These are phyloP conservation scores for Xerocomus spinulosus DNA, from an alignment of 768 basidiomycete species.

Conservation along the genomic window DNA sequence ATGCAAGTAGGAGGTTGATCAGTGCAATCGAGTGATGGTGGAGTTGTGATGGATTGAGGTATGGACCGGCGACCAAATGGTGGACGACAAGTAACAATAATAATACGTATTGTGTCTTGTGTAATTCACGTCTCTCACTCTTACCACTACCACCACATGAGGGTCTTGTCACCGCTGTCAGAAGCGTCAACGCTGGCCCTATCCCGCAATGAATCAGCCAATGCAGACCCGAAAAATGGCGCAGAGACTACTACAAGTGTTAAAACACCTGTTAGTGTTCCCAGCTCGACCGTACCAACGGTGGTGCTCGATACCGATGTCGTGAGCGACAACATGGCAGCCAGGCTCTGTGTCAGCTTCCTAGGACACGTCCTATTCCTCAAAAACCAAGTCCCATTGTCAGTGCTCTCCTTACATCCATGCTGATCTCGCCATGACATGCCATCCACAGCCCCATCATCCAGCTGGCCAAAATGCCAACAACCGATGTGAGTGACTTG, in stretches of 20 bases:
- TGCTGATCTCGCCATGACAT: too few relatives aligned
- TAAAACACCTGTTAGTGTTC: background rate
- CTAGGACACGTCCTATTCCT: slow-evolving; percentile 71
- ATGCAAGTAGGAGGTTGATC: too few relatives aligned
- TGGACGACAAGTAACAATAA: too few relatives aligned
- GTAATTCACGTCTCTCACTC: background rate
- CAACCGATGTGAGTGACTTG: slow-evolving; percentile 35
- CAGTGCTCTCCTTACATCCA: slow-evolving; percentile 26
- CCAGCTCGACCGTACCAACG: slow-evolving; percentile 31
- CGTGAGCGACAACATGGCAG: slow-evolving; percentile 58
- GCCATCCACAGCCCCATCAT: slow-evolving; percentile 49
- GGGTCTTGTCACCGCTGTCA: slow-evolving; percentile 6
- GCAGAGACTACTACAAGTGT: background rate
- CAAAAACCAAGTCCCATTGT: slow-evolving; percentile 80
- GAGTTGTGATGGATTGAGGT: too few relatives aligned
- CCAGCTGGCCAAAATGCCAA: slow-evolving; percentile 58
- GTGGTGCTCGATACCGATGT: slow-evolving; percentile 46
- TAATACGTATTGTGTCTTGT: too few relatives aligned
- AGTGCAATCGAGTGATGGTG: too few relatives aligned
- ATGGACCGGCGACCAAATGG: too few relatives aligned
- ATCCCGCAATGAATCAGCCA: background rate
- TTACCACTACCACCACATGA: slow-evolving; percentile 8
- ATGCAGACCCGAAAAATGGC: background rate
- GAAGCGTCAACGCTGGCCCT: background rate
- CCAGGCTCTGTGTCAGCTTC: slow-evolving; percentile 56